These are phyloP conservation scores for Astragalus glycyphyllos DNA, from an alignment of 306 rosid genomes.

Conservation along the genomic window DNA sequence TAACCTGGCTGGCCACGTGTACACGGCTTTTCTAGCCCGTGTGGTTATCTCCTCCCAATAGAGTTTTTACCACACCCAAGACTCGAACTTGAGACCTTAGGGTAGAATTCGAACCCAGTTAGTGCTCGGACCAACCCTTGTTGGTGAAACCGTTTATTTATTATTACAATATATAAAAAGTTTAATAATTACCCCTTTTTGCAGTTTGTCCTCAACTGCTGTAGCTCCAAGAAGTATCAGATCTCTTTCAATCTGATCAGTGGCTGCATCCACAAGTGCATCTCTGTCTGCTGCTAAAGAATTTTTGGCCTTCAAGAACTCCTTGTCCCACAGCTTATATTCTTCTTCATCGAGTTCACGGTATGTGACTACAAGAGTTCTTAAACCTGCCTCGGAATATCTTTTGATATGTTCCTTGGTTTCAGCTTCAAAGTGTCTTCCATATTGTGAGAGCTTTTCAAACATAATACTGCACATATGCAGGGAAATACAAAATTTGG, in stretches of 20 bases:
- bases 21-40: too few species aligned
- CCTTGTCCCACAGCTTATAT: constrained; percentile 64
- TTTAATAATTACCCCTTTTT: constrained; percentile 68
- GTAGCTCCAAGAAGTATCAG: constrained; percentile 87
- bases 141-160: constrained; percentile 7
- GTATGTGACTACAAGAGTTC: constrained; percentile 74
- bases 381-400: constrained; percentile 88
- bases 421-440: constrained; percentile 71
- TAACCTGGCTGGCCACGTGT: too few species aligned
- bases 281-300: constrained; percentile 63
- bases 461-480: constrained; percentile 69
- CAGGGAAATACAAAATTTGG: constrained; percentile 39
- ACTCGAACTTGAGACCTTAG: too few species aligned
- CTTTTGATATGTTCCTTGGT: constrained; percentile 71
- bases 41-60: too few species aligned
- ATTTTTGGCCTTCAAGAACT: constrained; percentile 67
- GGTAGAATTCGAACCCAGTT: too few species aligned
- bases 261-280: constrained; percentile 60
- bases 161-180: background rate
- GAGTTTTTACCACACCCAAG: too few species aligned
- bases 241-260: constrained; percentile 72
- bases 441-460: constrained; percentile 70
- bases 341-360: constrained; percentile 72
- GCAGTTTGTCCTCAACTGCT: constrained; percentile 89
- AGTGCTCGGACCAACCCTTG: too few species aligned